Percentiles rank a stretch among this genome's conserved stretches.
Conservation (phyloP, 805 yeast genomes). For the Suhomyces sp. region DNA sequence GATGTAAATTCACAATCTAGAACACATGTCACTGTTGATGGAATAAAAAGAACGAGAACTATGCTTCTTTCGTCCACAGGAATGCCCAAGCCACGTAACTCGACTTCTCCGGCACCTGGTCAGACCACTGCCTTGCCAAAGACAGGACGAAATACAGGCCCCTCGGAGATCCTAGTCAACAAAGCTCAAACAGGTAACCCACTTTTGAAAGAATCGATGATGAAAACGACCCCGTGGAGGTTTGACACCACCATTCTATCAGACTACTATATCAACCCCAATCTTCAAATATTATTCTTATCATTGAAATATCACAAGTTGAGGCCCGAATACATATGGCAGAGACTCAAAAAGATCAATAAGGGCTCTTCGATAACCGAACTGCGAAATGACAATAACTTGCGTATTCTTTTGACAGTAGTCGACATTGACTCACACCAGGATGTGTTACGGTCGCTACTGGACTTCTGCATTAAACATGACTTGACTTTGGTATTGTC, state of each 20-base stretch:
- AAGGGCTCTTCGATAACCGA: conserved; percentile 30
- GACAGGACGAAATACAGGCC: conserved; percentile 3
- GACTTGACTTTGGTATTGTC: conserved; percentile 49
- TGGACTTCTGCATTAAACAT: conserved; percentile 48
- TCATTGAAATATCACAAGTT: conserved; percentile 71
- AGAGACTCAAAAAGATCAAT: conserved; percentile 45
- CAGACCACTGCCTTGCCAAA: not conserved
- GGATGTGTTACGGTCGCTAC: conserved; percentile 45
- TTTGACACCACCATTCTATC: conserved; percentile 50
- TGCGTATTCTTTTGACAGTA: conserved; percentile 57
- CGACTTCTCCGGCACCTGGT: not conserved
- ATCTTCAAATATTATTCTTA: conserved; percentile 57
- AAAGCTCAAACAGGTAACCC: conserved; percentile 75
- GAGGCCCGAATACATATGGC: conserved; percentile 70
- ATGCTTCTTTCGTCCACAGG: not conserved
- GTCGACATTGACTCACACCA: conserved; percentile 63
- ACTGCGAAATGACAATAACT: conserved; percentile 37
- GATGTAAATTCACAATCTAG: not conserved
- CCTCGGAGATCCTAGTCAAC: conserved; percentile 12
- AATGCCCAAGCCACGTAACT: not conserved
- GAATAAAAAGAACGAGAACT: not conserved
- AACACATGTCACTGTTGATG: not conserved
- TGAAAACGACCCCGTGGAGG: conserved; percentile 54
- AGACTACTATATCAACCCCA: conserved; percentile 62
- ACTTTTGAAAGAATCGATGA: conserved; percentile 44